phyloP scores from a whole-genome alignment of 2,329 filamentous ascomycete genomes.

The Aurifilum marmelostoma region DNA sequence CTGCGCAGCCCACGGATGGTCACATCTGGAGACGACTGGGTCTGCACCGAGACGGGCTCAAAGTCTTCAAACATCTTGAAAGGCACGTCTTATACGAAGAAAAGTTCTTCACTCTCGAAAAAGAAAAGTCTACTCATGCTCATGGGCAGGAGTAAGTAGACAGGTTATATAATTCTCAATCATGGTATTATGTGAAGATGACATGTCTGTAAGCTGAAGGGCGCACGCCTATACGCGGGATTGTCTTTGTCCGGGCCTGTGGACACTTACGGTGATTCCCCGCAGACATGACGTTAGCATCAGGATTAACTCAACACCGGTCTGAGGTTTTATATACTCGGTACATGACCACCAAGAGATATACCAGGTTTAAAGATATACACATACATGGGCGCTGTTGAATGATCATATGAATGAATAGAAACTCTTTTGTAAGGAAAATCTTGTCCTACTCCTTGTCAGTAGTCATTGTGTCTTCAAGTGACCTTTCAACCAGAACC shows the following conservation, averaged over 20 bases:
- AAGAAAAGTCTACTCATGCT: too few species aligned
- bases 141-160: too few species aligned
- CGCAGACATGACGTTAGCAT: too few species aligned
- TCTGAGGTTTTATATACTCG: neutral
- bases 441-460: too few species aligned
- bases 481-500: too few species aligned
- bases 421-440: too few species aligned
- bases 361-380: too few species aligned
- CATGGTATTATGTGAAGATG: neutral
- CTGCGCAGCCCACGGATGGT: constrained; percentile 49
- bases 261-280: neutral
- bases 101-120: neutral
- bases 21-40: constrained; percentile 41
- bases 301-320: constrained; percentile 3
- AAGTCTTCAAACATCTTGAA: constrained; percentile 45
- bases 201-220: neutral
- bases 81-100: neutral
- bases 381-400: neutral
- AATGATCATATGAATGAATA: neutral
- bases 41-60: constrained; percentile 43
- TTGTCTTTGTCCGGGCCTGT: neutral
- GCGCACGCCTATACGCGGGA: neutral
- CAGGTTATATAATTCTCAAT: neutral
- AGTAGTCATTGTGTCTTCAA: too few species aligned
- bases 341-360: too few species aligned